Base-by-base conservation (phyloP, 768 basidiomycete species). In the Xerocomellus chrysenteron region DNA sequence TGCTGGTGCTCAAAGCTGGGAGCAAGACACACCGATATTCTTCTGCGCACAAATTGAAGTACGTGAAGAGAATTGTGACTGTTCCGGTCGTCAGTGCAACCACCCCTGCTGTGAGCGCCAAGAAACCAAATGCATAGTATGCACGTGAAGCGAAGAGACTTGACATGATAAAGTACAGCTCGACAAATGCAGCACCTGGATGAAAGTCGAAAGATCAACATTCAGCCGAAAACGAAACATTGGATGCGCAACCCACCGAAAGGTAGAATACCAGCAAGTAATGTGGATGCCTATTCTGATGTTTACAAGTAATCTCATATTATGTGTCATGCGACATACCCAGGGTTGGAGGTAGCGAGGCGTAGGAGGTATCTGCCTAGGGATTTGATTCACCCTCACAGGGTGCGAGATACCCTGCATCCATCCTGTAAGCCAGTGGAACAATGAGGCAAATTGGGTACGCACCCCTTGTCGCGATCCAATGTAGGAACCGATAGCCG, bases 61-160 rank as follows among this genome's bases (percentile, higher is more conserved):
- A 94, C 5, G 87, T 87, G 71, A 91, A 91, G 16, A 92, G 79
- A 59, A 98, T 92, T 5, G 92, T 84, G 40, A 94, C 90, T 0
- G 95, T 96, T 4, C 94, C 95, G 0, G 93, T 89, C 16, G 94
- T 97, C 32, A 98, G 75, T 47, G 81, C 80, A 28, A 94, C 90
- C 30, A 98, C 85, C 14, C 82, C 80, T 49, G 89, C 88, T 0
- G 94, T 95, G 52, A 98, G 75, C 28, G 93, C 90, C 43, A 98
- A 74, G 76, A 98, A 98, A 16, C 96, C 96, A 68, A 98, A 98
- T 12, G 96, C 96, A 70, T 97, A 98, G 75, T 94, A 96, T 44
- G 89, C 90, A 35, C 92, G 82, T 11, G 92, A 89, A 24, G 94
- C 94, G 65, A 97, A 98, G 28, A 98, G 78, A 65, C 87, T 90